Base-by-base conservation (phyloP, 2,329 filamentous ascomycete species). In the Talaromyces marneffei region DNA sequence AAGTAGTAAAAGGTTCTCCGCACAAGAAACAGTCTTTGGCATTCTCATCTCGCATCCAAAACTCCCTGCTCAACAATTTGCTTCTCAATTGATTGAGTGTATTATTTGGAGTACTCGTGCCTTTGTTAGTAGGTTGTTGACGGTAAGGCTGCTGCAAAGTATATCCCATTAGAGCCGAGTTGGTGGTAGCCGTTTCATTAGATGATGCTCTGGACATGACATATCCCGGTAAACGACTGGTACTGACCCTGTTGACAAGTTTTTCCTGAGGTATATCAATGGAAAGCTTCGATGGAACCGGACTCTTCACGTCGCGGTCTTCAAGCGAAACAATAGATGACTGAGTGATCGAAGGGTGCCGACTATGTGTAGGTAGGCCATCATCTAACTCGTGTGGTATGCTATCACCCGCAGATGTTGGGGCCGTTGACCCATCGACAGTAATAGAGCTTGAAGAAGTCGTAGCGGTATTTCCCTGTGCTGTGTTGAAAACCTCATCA, bases 1-100 rank as follows among this genome's bases (percentile, higher is more conserved):
- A 97, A 1, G 93, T 94, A 0, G 91, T 92, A 71, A 99, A 99
- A 1, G 90, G 84, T 62, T 91, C 89, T 48, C 91, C 91, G 69
- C 94, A 99, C 48, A 91, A 85, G 72, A 97, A 99, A 71, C 94
- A 99, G 69, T 97, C 93, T 72, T 96, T 97, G 63, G 93, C 95
- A 65, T 95, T 97, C 71, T 97, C 94, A 72, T 99, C 94, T 63
- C 92, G 90, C 94, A 99, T 99, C 94, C 93, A 97, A 68, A 96
- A 97, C 67, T 97, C 92, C 70, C 92, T 94, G 72, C 90, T 96
- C 50, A 97, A 78, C 7, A 99, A 87, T 70, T 93, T 92, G 69
- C 91, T 90, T 64, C 89, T 86, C 80, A 96, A 88, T 67, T 89
- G 87, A 55, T 79, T 77, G 59, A 83, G 71, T 64, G 75, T 75